phyloP scores from a whole-genome alignment of 257 asterid species.

The Scutellaria minor region DNA sequence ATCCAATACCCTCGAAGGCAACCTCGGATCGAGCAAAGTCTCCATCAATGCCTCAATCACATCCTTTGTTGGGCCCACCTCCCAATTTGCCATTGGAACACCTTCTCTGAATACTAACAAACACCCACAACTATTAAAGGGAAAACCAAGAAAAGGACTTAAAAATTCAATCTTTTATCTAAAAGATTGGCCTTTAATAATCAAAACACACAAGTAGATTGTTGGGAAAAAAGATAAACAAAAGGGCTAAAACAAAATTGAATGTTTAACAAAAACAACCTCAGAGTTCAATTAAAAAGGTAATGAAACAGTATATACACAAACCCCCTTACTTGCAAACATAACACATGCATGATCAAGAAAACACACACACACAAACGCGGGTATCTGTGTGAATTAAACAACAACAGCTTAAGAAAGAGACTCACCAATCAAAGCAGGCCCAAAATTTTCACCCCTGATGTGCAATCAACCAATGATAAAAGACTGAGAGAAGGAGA shows the following conservation, averaged over 20 bases:
- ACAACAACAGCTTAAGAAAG: not conserved
- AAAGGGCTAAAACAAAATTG: not conserved
- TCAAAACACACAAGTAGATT: too few relatives aligned
- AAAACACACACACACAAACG: constrained; percentile 11
- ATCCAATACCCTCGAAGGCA: constrained; percentile 42
- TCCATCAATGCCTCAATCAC: constrained; percentile 54
- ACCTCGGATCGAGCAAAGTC: constrained; percentile 53
- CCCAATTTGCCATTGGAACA: constrained; percentile 27
- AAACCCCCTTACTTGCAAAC: too few relatives aligned
- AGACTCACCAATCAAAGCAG: too few relatives aligned
- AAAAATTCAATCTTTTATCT: not conserved
- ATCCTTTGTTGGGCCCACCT: constrained; percentile 46
- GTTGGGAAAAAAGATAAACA: not conserved
- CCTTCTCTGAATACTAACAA: not conserved
- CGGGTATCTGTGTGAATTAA: not conserved
- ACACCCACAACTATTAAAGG: not conserved
- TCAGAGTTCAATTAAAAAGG: too few relatives aligned
- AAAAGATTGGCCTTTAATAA: too few relatives aligned
- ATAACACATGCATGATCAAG: constrained; percentile 18
- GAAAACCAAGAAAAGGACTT: not conserved
- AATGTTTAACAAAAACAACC: too few relatives aligned
- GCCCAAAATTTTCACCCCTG: too few relatives aligned
- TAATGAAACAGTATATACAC: too few relatives aligned
- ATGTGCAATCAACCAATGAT: too few relatives aligned
- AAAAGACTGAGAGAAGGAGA: not conserved